phyloP scores from a whole-genome alignment of 495 filamentous ascomycete genomes.

The Daldinia concentrica region DNA sequence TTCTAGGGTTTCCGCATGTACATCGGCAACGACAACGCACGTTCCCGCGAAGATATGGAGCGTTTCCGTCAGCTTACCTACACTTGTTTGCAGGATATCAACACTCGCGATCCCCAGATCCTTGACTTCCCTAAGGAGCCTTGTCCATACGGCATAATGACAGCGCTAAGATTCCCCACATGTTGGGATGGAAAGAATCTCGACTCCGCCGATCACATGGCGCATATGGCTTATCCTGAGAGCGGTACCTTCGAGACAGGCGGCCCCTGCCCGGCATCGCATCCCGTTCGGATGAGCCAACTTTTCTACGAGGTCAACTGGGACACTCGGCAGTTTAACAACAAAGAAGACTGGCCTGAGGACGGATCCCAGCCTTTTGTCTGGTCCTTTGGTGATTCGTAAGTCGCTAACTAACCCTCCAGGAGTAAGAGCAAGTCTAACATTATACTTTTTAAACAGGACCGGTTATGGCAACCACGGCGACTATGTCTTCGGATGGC shows the following conservation, averaged over 20 bases:
- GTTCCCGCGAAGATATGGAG: neutral
- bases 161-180: constrained; percentile 5
- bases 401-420: neutral
- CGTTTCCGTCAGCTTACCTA: constrained; percentile 28
- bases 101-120: constrained; percentile 19
- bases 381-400: constrained; percentile 45
- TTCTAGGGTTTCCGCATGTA: constrained; percentile 14
- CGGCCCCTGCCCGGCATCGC: constrained; percentile 28
- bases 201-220: constrained; percentile 47
- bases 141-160: constrained; percentile 40
- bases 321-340: constrained; percentile 48
- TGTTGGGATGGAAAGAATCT: constrained; percentile 53
- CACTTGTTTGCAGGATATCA: constrained; percentile 26
- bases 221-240: constrained; percentile 45
- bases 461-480: constrained; percentile 39
- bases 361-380: constrained; percentile 49
- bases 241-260: constrained; percentile 47
- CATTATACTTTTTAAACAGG: neutral
- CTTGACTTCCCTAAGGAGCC: constrained; percentile 18
- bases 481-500: constrained; percentile 50
- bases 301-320: constrained; percentile 36
- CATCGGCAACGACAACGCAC: constrained; percentile 3
- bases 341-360: constrained; percentile 46
- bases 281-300: constrained; percentile 17
- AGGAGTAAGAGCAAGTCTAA: neutral